Evolutionary conservation across 768 basidiomycete genomes (phyloP), one percentile per base, ranked within the genome.

Genomic region (Russula emetica): DNA sequence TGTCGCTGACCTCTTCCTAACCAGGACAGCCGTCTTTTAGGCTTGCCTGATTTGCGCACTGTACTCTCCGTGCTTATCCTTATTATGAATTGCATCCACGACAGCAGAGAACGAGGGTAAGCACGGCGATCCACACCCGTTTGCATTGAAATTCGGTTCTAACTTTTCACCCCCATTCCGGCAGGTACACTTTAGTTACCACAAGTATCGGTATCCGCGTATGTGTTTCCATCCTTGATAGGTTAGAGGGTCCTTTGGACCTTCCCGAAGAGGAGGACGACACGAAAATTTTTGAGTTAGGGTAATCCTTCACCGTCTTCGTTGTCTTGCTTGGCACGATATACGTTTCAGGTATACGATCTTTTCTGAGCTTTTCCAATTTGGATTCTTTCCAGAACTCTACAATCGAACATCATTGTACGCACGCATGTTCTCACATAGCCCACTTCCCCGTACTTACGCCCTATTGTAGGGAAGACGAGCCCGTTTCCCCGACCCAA

Each of bases 401-500:
- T 69, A 67, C 57, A 49, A 53, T 28, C 52, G 60, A 56, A 67
- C 51, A 42, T 56, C 62, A 1, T 22, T 67, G 68, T 69, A 60
- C 30, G 66, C 28, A 24, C 45, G 44, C 20, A 26, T n/a, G 6
- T 58, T 53, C 49, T 38, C 32, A 9, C 20, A 32, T 58, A 10
- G 45, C 56, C 47, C 54, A 36, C 18, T 26, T 56, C 5, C 51
- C 45, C 7, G 40, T 16, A 51, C 45, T 58, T 24, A 34, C 44
- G 34, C 5, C n/a, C 56, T 6, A 16, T 13, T 28, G 56, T 72
- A 91, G 91, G 62, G 65, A 75, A 26, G 84, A 82, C 52, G 92
- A 94, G 75, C 79, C 85, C 14, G 82, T 94, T 45, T 85, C 90
- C 6, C 91, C 93, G 0, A 86, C 89, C 68, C 94, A 96, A 73